A percentile compares a stretch with the other conserved stretches of the same genome.
These are phyloP conservation scores for Trichoderma reesei DNA, from an alignment of 495 filamentous ascomycete genomes.

Conservation along the genomic window DNA sequence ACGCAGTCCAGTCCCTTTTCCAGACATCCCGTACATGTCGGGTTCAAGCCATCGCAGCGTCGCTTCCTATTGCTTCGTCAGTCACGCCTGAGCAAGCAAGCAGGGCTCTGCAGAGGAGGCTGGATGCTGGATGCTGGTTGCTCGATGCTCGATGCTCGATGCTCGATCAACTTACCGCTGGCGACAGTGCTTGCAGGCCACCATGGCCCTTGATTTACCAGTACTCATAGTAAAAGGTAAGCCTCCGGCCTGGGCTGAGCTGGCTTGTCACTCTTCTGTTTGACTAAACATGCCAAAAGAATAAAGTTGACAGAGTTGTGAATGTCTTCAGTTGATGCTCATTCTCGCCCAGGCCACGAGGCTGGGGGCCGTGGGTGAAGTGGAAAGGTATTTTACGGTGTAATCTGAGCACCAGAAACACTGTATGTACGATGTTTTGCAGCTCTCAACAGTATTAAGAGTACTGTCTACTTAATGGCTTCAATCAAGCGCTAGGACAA, in stretches of 20 bases:
- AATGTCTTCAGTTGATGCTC: no score
- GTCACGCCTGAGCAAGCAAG: background rate
- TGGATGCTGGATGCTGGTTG: background rate
- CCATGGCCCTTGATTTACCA: background rate
- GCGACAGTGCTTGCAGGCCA: constrained; percentile 1
- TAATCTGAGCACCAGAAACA: no score
- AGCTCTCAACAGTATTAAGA: no score
- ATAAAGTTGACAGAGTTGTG: no score
- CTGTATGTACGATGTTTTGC: no score
- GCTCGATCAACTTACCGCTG: background rate
- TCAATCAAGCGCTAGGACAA: no score
- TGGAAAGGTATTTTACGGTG: no score
- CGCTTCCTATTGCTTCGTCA: background rate
- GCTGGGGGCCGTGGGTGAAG: no score
- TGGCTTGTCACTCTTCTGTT: no score
- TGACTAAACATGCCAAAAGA: no score
- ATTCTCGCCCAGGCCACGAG: no score
- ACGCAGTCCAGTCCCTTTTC: background rate
- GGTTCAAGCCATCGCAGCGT: background rate
- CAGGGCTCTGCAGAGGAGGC: background rate
- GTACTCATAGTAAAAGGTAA: background rate
- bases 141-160: background rate
- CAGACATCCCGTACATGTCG: background rate
- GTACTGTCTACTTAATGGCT: no score
- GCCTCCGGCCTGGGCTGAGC: background rate